A percentile compares a stretch with the other conserved stretches of the same genome.
Conservation (phyloP, 2,329 filamentous ascomycete genomes). For the Periconia sp. region DNA sequence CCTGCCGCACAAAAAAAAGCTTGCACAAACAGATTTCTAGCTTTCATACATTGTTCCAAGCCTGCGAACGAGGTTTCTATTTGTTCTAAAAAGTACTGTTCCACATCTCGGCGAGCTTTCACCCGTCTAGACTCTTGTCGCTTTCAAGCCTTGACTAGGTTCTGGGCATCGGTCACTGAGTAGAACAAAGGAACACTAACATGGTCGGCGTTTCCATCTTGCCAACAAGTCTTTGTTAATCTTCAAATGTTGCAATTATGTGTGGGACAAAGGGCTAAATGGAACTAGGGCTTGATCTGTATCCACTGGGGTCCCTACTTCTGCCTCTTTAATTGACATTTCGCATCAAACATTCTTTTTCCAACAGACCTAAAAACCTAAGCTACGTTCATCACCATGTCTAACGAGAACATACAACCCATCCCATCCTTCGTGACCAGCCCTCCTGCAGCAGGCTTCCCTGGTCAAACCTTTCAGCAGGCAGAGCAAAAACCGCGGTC, state of each 20-base stretch:
- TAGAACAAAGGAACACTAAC: background rate
- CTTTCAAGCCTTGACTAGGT: background rate
- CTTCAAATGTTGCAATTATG: background rate
- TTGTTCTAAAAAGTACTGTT: background rate
- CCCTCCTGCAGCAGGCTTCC: background rate
- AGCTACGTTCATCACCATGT: background rate
- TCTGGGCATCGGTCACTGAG: background rate
- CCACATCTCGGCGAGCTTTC: too few species aligned
- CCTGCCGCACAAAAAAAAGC: too few species aligned
- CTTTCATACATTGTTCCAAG: too few species aligned
- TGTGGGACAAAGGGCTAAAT: background rate
- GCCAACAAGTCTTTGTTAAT: background rate
- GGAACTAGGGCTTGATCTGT: background rate
- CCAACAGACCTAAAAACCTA: background rate
- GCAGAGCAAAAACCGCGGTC: conserved; percentile 3
- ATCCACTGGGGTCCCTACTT: background rate
- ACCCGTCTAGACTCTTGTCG: background rate
- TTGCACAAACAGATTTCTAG: too few species aligned
- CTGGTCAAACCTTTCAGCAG: background rate
- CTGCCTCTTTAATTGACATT: background rate
- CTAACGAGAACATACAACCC: background rate
- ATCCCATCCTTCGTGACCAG: background rate
- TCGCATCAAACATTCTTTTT: background rate
- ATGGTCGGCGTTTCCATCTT: background rate
- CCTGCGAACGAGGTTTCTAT: too few species aligned